Conservation (phyloP, 208 protist species). For the Leptomonas pyrrhocoris region DNA sequence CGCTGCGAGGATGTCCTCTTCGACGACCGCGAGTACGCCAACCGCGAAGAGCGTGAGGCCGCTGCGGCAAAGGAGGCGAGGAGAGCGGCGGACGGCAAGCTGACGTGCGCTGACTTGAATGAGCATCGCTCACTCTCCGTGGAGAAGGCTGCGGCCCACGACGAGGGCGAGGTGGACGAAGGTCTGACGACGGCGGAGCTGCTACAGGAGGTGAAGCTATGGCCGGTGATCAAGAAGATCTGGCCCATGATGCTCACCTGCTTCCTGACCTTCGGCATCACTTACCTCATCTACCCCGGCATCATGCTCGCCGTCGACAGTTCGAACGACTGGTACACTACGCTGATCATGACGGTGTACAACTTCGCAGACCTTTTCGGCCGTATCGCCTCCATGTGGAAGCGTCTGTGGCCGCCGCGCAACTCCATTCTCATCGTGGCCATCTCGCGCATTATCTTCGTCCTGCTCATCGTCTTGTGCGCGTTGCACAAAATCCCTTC, state of each 20-base stretch:
- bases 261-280: slow-evolving; percentile 64
- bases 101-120: not conserved
- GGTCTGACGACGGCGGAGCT: slow-evolving; percentile 62
- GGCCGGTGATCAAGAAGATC: slow-evolving; percentile 70
- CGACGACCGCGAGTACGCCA: slow-evolving; percentile 34
- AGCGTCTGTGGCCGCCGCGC: slow-evolving; percentile 49
- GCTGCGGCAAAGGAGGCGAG: slow-evolving; percentile 1
- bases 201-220: slow-evolving; percentile 60
- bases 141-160: not conserved
- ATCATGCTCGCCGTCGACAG: slow-evolving; percentile 62
- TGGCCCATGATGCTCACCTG: slow-evolving; percentile 80
- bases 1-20: slow-evolving; percentile 33
- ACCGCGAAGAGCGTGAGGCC: slow-evolving; percentile 12
- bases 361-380: slow-evolving; percentile 74
- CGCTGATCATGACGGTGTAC: slow-evolving; percentile 70
- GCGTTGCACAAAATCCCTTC: slow-evolving; percentile 56
- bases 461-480: slow-evolving; percentile 81
- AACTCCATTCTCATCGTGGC: slow-evolving; percentile 40
- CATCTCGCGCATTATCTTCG: slow-evolving; percentile 55
- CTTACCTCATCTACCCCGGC: slow-evolving; percentile 83
- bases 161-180: slow-evolving; percentile 10
- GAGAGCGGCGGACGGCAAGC: not conserved
- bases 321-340: slow-evolving; percentile 69
- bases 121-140: not conserved
- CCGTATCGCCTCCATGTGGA: slow-evolving; percentile 51